Base-by-base conservation (phyloP, 768 basidiomycete genomes). In the Pleurotus sapidus region DNA sequence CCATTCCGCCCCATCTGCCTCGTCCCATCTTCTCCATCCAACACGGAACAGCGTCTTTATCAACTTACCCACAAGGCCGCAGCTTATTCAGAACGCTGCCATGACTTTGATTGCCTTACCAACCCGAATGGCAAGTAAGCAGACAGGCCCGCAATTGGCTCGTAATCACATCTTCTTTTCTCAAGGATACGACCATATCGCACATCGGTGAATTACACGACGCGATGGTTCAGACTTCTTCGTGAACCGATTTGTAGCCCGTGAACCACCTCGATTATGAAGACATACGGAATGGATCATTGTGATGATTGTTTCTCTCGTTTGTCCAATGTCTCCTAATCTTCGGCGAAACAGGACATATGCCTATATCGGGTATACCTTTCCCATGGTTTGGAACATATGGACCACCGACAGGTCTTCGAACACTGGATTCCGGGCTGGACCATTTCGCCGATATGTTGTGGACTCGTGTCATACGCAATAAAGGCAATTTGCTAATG, bases 311-410 rank as follows among this genome's bases (percentile, higher is more conserved):
- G 18, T n/a, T 49, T 11, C 25, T 30, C 34, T 18, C 7, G 30
- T 24, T 49, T 15, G 47, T 25, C 42, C 34, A 30, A 14, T 42
- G 12, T 14, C 23, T 34, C 49, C 51, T 40, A 54, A 54, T 27
- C 51, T 24, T 54, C 51, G 51, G 51, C 12, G 51, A 54, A 54
- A 54, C 42, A 34, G 30, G 24, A 15, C 51, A 40, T 54, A 39
- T 54, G 27, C 25, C 49, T 37, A n/a, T 38, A 50, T 50, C 38
- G 15, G 49, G 4, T 49, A 49, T 50, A 15, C 38, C 25, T 34
- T 50, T 50, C 49, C 38, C 49, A 34, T 20, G 49, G 30, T 34
- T 34, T 11, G 30, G 30, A 11, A 34, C 30, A 34, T 34, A 34
- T 34, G 30, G 30, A 34, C 9, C 30, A 34, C 30, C 30, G 3